Evolutionary conservation across 2,329 filamentous ascomycete genomes (phyloP).

Genomic region (Epichloe gansuensis): DNA sequence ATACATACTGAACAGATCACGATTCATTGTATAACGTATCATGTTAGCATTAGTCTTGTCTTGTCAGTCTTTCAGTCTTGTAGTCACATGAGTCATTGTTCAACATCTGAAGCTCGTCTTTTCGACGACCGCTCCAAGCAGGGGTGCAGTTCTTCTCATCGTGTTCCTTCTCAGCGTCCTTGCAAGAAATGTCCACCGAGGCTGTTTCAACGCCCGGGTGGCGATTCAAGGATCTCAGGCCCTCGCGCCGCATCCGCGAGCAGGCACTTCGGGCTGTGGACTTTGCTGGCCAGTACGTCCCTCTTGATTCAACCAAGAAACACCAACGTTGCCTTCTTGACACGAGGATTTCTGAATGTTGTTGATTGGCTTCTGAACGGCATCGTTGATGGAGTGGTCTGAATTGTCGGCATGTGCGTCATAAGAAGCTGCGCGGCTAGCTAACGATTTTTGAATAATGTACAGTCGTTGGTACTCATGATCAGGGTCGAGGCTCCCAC

Average conservation of each 20-base stretch:
- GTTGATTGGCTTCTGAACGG: neutral
- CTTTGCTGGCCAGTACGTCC: neutral
- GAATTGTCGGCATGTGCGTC: neutral
- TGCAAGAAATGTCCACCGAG: neutral
- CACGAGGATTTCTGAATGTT: neutral
- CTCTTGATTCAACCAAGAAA: neutral
- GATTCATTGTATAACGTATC: neutral
- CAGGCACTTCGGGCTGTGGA: constrained; percentile 3
- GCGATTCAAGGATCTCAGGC: constrained; percentile 14
- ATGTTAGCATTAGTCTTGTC: neutral
- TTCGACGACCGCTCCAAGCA: neutral
- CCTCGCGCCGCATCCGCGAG: constrained; percentile 18
- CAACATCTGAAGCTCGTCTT: neutral
- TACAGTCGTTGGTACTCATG: constrained; percentile 25
- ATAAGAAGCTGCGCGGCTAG: constrained; percentile 16
- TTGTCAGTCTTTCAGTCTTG: neutral
- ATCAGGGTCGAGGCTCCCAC: constrained; percentile 10
- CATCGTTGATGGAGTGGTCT: neutral
- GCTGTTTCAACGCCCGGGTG: constrained; percentile 15
- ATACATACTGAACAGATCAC: neutral
- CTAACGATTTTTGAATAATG: constrained; percentile 33
- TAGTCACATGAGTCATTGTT: neutral
- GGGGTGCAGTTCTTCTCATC: neutral
- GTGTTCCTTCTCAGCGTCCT: too few relatives aligned
- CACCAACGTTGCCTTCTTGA: neutral